Evolutionary conservation across 2,329 filamentous ascomycete genomes (phyloP).

Genomic region (Aspergillus fumigatus): DNA sequence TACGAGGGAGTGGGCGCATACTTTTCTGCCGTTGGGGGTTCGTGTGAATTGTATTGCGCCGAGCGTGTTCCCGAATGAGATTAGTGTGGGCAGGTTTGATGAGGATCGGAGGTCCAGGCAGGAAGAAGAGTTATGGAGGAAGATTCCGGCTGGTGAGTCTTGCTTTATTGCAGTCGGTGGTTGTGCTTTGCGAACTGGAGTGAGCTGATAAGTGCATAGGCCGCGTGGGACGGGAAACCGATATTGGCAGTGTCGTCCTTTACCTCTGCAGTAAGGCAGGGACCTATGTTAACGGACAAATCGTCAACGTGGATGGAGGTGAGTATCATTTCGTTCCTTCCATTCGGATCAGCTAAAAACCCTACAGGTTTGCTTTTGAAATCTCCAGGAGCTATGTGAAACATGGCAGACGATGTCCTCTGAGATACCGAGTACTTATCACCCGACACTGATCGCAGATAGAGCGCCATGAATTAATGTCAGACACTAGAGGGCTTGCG

Average conservation of each 20-base stretch:
- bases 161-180: not conserved
- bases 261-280: conserved; percentile 43
- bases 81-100: conserved; percentile 51
- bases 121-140: conserved; percentile 48
- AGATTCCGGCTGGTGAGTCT: conserved; percentile 44
- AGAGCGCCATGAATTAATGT: not conserved
- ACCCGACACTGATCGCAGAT: not conserved
- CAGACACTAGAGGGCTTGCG: conserved; percentile 7
- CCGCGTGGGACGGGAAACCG: conserved; percentile 52
- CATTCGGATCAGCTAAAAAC: not conserved
- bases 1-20: conserved; percentile 51
- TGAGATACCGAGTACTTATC: not conserved
- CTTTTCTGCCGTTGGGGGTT: conserved; percentile 53
- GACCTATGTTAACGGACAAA: conserved; percentile 49
- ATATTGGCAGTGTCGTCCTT: conserved; percentile 55
- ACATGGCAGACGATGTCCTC: not conserved
- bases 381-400: conserved; percentile 2
- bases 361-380: conserved; percentile 6
- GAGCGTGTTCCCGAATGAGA: conserved; percentile 55
- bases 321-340: not conserved
- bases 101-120: conserved; percentile 53
- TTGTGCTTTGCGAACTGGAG: not conserved
- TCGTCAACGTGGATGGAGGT: conserved; percentile 30
- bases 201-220: conserved; percentile 7
- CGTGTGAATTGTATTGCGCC: conserved; percentile 56